A percentile compares a stretch with the other conserved stretches of the same genome.
Conservation (phyloP, 768 basidiomycete genomes). For the Termitomyces sp. region DNA sequence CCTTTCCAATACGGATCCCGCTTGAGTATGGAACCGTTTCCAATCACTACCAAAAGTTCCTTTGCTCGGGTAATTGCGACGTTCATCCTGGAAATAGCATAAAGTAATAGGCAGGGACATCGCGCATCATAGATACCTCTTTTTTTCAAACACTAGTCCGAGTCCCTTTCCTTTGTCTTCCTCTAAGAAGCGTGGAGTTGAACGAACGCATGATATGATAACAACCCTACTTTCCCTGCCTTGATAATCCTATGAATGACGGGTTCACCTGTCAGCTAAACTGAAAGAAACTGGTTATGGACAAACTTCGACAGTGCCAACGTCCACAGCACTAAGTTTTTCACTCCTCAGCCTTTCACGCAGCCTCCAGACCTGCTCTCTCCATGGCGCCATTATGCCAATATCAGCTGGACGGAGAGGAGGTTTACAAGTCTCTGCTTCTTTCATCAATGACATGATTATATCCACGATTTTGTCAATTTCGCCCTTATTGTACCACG, state of each 20-base stretch:
- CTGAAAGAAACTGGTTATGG: not conserved
- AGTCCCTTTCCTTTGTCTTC: conserved; percentile 41
- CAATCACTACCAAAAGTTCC: conserved; percentile 44
- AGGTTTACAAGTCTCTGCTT: conserved; percentile 30
- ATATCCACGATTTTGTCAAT: conserved; percentile 33
- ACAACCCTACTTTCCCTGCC: conserved; percentile 44
- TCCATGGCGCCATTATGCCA: conserved; percentile 47
- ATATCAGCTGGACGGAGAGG: conserved; percentile 34
- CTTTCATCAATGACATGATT: conserved; percentile 32
- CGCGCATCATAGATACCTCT: conserved; percentile 26
- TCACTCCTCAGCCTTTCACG: conserved; percentile 39
- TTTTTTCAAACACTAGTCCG: conserved; percentile 39
- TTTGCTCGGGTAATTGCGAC: conserved; percentile 51
- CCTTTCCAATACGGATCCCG: conserved; percentile 46
- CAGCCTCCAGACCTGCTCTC: conserved; percentile 47
- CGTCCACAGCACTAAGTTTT: conserved; percentile 35
- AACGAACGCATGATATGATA: conserved; percentile 47
- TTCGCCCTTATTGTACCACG: conserved; percentile 46
- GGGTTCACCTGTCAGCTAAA: not conserved
- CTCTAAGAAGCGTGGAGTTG: conserved; percentile 37
- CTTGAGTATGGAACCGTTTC: conserved; percentile 35
- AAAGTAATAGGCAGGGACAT: not conserved
- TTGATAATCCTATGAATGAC: conserved; percentile 37
- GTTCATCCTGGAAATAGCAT: conserved; percentile 35
- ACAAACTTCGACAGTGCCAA: conserved; percentile 45